Evolutionary conservation across 1,284 basidiomycete species (phyloP), one percentile per base, ranked within the genome.

Genomic region (Sanghuangporus baumii): DNA sequence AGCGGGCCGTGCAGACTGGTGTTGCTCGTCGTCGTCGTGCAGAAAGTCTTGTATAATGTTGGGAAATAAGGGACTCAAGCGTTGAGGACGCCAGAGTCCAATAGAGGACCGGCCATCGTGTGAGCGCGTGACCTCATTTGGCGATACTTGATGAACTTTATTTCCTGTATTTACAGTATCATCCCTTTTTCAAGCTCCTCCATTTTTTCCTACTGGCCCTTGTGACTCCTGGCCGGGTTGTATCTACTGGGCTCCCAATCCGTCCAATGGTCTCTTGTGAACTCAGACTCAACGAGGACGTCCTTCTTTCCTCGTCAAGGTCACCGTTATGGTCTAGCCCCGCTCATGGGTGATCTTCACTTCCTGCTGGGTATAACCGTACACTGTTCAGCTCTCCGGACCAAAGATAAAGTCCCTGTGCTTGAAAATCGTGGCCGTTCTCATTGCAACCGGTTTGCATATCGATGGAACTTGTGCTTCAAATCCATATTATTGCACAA

Each of bases 31-130:
- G 38, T 41, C 38, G 48, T 26, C 50, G 37, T 37, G 57, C 14
- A 34, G 48, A 26, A 26, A n/a, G 51, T 34, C 37, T 41, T 48
- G 48, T 41, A 48, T 48, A 57, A 47, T 46, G 57, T 37, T 47
- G 62, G 52, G 31, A 55, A 55, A 51, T 40, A 34, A 23, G 62
- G 43, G 16, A 46, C 50, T 51, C 50, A 23, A 23, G n/a, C 43
- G 43, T 58, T 26, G 59, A 31, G 23, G 50, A 52, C 59, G 37
- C 16, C 16, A 7, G 16, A 46, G 43, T 59, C 48, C 20, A 51
- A 23, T 14, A 7, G 20, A 16, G 26, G 48, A 31, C 18, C 48
- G 48, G 26, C 9, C 26, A 12, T 34, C 31, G 52, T 54, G 52
- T 4, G 52, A 54, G n/a, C 31, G 26, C 12, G 26, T 20, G 26